Evolutionary conservation across 2,329 filamentous ascomycete species (phyloP), one percentile per base, ranked within the genome.

Genomic region (Decorospora gaudefroyi): DNA sequence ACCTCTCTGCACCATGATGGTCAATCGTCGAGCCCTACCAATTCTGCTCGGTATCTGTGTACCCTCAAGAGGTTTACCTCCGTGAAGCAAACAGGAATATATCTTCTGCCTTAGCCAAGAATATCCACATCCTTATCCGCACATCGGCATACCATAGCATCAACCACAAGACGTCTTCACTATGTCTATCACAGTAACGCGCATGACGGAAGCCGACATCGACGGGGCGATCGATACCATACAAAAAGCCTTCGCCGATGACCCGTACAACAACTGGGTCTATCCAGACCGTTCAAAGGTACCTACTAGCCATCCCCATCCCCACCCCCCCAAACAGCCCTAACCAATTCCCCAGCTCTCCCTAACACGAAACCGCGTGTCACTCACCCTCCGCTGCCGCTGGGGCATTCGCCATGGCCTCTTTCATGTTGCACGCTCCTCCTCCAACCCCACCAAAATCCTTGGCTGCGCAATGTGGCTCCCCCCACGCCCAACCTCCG

Each of bases 381-480:
- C 83, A 10, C 74, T 88, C 11, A 77, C 76, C 2, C 79, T 86
- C 1, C 80, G 87, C 38, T 87, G 85, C 70, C 74, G 75, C 52
- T 88, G 85, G 82, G 85, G 86, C 17, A 86, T 89, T 65, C 76
- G 78, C 38, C 83, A 86, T 61, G 84, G 80, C 38, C 77, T 87
- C 25, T 87, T 88, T 70, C 80, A 86, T 55, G 83, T 88, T 46
- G 84, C 84, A 7, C 86, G 84, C 67, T 81, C 86, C 57, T 71
- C 76, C 3, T 72, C 74, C 0, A 61, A 62, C 4, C 67, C 68
- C 11, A 49, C 67, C 36, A 77, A 79, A 44, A 77, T 88, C 23
- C 76, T 88, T 18, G 86, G 86, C 7, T 83, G 87, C 16, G 82
- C 84, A 44, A 88, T 87, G 79, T 90, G 86, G 86, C 73, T 87